These are phyloP conservation scores for Orbilia javanica DNA, from an alignment of 2,329 filamentous ascomycete species.

Conservation along the genomic window DNA sequence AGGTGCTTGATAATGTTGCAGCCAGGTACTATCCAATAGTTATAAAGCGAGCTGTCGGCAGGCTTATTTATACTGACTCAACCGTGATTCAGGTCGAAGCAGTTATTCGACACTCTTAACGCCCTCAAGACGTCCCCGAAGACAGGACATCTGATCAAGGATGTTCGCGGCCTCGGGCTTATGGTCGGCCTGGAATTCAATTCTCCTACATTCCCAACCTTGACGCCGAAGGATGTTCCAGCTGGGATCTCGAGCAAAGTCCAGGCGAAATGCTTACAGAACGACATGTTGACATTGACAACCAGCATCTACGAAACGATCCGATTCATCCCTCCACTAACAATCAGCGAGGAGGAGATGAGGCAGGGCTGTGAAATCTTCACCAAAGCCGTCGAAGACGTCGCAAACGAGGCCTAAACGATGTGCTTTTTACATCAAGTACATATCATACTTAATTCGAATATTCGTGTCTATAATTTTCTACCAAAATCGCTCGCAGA, in stretches of 20 bases:
- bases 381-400: constrained; percentile 64
- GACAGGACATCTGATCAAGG: constrained; percentile 64
- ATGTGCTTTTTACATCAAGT: constrained; percentile 24
- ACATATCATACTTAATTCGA: background rate
- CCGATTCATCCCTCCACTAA: constrained; percentile 65
- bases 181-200: constrained; percentile 65
- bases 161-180: constrained; percentile 65
- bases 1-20: constrained; percentile 64
- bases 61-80: background rate
- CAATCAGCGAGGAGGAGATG: constrained; percentile 65
- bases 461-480: constrained; percentile 17
- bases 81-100: constrained; percentile 52
- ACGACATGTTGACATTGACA: constrained; percentile 65
- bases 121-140: constrained; percentile 59
- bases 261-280: constrained; percentile 65
- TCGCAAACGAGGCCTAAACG: constrained; percentile 64
- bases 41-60: background rate
- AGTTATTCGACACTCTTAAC: constrained; percentile 61
- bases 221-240: constrained; percentile 59
- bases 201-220: constrained; percentile 58
- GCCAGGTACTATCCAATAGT: constrained; percentile 58
- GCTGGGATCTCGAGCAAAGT: constrained; percentile 64
- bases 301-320: constrained; percentile 66
- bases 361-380: constrained; percentile 64
- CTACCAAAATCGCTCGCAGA: background rate